phyloP scores from a whole-genome alignment of 2,329 filamentous ascomycete species.

The Alternaria infectoria region DNA sequence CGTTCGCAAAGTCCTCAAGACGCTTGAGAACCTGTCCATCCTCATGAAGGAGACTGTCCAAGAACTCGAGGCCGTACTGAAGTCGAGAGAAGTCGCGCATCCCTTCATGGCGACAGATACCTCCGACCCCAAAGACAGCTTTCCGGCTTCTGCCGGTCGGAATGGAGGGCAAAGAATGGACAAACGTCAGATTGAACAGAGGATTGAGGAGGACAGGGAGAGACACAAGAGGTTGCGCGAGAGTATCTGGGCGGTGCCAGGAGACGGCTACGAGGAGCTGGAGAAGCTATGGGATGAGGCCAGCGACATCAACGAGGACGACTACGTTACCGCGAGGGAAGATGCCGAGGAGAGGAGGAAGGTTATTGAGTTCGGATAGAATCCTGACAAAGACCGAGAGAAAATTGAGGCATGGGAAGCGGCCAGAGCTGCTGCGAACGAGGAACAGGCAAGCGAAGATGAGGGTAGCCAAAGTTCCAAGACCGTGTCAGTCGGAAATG shows the following conservation, averaged over 20 bases:
- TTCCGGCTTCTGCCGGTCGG: constrained; percentile 7
- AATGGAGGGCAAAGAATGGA: constrained; percentile 65
- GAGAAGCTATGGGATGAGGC: constrained; percentile 84
- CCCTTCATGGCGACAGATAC: constrained; percentile 26
- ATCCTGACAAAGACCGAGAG: not conserved
- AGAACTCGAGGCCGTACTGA: constrained; percentile 84
- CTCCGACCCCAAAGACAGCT: constrained; percentile 14
- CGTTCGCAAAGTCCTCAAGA: constrained; percentile 78
- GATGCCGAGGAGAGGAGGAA: constrained; percentile 66
- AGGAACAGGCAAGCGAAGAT: not conserved
- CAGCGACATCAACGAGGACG: constrained; percentile 86
- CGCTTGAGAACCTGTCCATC: constrained; percentile 73
- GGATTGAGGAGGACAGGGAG: constrained; percentile 96
- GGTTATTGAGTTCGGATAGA: constrained; percentile 51
- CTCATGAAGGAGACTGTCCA: constrained; percentile 75
- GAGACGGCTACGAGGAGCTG: constrained; percentile 69
- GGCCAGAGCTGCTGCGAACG: not conserved
- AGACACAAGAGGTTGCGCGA: constrained; percentile 90
- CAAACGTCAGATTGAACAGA: constrained; percentile 89
- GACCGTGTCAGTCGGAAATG: not conserved
- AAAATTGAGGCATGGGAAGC: not conserved
- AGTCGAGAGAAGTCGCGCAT: constrained; percentile 69
- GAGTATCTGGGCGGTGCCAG: constrained; percentile 87
- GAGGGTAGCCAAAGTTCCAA: not conserved
- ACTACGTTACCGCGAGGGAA: constrained; percentile 77